Base-by-base conservation (phyloP, 1,139 yeast genomes). In the Protomyces inouyei region DNA sequence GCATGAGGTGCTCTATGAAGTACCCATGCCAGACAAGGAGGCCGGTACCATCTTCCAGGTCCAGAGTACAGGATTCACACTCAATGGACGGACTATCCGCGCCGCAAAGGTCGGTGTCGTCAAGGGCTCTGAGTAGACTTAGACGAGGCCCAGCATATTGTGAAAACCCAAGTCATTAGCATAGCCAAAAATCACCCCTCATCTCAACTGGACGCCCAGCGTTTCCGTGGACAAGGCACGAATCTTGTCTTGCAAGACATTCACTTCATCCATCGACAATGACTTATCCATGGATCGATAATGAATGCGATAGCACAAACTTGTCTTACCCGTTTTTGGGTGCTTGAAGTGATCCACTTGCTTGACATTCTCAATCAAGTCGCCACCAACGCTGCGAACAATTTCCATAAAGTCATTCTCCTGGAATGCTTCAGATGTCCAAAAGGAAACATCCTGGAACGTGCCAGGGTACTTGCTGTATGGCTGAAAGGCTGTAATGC, bases 61-160 rank as follows among this genome's bases (percentile, higher is more conserved):
- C 65, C 97, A 92, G 78, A 97, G 88, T 77, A 83, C 87, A 32
- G 98, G 98, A 57, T 92, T 86, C 79, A 84, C 87, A 67, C 82
- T 90, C 73, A 91, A 91, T 77, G 85, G 87, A 70, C 83, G 97
- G 75, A 96, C 91, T 55, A 82, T 92, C 74, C 85, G 98, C 78
- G 96, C 98, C 52, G 97, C 98, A 68, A 92, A 92, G 81, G 98
- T 92, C 71, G 97, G 98, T 71, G 84, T 92, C 73, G 97, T 91
- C 70, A 88, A 87, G 79, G 85, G 74, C 53, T 72, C 72, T 18
- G 79, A 77, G 12, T 51, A 25, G 53, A 16, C 53, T 14, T 28
- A 40, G 5, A 14, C 16, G 5, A 4, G 32, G 32, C 32, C 52
- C 25, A 46, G 52, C 52, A 46, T 46, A 46, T 12, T 4, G n/a